Evolutionary conservation across 371 early-diverging fungal genomes (phyloP).

Genomic region (Lichtheimia corymbifera): DNA sequence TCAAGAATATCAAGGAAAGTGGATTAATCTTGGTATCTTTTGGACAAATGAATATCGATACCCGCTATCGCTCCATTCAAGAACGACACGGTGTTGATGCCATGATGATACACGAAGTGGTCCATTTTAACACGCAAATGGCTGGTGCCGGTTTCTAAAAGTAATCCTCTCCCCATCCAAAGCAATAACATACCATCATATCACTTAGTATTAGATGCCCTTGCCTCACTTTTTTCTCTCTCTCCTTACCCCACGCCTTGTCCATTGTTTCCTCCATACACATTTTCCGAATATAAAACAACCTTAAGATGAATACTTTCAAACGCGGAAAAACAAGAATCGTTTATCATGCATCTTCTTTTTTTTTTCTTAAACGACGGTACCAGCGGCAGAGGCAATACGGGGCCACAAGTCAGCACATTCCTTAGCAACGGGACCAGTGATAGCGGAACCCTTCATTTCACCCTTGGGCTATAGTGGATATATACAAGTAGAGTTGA

Average conservation of each 20-base stretch:
- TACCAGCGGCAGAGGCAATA: neutral
- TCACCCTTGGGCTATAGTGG: neutral
- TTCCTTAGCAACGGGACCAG: constrained; percentile 2
- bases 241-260: too few relatives aligned
- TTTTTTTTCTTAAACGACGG: neutral
- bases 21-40: constrained; percentile 88
- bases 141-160: constrained; percentile 47
- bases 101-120: constrained; percentile 59
- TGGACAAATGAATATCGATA: constrained; percentile 72
- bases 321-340: neutral
- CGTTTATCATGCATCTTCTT: neutral
- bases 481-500: too few relatives aligned
- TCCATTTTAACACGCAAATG: constrained; percentile 51
- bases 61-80: constrained; percentile 66
- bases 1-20: constrained; percentile 86
- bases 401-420: constrained; percentile 3
- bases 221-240: neutral
- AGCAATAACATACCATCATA: neutral
- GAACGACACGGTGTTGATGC: constrained; percentile 87
- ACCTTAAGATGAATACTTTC: neutral
- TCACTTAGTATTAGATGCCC: neutral
- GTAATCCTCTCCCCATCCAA: neutral
- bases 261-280: neutral
- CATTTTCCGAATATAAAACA: neutral
- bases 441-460: neutral